These are phyloP conservation scores for Elongisporangium undulatum DNA, from an alignment of 352 stramenopile species.

Conservation along the genomic window DNA sequence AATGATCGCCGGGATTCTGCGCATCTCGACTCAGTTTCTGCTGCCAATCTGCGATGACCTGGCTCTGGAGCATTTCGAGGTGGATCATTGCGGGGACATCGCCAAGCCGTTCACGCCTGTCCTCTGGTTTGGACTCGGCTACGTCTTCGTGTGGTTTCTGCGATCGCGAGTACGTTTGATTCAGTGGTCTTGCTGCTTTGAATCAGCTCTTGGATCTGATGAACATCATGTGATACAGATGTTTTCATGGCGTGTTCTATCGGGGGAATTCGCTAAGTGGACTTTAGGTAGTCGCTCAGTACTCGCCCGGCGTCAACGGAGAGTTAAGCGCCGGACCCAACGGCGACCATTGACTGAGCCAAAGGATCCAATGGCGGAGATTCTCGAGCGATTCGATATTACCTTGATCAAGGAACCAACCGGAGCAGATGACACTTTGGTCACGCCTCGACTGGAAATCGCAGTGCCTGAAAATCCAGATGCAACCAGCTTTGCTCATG, in stretches of 20 bases:
- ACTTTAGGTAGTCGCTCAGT: slow-evolving; percentile 6
- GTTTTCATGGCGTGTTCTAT: slow-evolving; percentile 50
- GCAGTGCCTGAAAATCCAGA: slow-evolving; percentile 29
- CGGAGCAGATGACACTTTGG: slow-evolving; percentile 7
- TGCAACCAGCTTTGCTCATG: slow-evolving; percentile 46
- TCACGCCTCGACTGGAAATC: slow-evolving; percentile 30
- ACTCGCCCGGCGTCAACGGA: slow-evolving; percentile 1
- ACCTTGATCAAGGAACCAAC: slow-evolving; percentile 25
- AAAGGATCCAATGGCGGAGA: slow-evolving; percentile 18
- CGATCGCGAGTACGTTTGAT: slow-evolving; percentile 25
- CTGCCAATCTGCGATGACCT: slow-evolving; percentile 19
- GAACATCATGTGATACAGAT: slow-evolving; percentile 17
- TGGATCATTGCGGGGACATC: slow-evolving; percentile 21
- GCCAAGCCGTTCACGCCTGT: slow-evolving; percentile 28
- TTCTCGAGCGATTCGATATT: slow-evolving; percentile 38
- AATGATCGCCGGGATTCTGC: slow-evolving; percentile 3
- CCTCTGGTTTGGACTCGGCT: slow-evolving; percentile 56
- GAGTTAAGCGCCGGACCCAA: slow-evolving; percentile 5
- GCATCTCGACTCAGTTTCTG: slow-evolving; percentile 6
- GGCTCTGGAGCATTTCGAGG: slow-evolving; percentile 18
- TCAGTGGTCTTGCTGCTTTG: not conserved
- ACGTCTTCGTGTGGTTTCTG: slow-evolving; percentile 36
- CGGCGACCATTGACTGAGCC: slow-evolving; percentile 8
- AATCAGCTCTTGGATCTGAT: not conserved
- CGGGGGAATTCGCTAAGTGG: slow-evolving; percentile 32